phyloP scores from a whole-genome alignment of 2,329 filamentous ascomycete species.

The Meredithiella fracta region DNA sequence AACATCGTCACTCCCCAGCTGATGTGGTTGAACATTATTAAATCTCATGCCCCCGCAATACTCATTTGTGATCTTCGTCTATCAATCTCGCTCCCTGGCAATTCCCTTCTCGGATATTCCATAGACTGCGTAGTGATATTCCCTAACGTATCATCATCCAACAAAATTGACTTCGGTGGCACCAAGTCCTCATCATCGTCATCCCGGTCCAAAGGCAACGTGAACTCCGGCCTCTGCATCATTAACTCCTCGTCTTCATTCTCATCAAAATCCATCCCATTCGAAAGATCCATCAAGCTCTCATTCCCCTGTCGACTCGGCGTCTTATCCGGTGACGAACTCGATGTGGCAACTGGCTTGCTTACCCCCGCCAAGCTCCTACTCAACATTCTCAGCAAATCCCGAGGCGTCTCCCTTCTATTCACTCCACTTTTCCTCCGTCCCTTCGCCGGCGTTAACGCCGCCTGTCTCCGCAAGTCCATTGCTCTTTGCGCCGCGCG shows the following conservation, averaged over 20 bases:
- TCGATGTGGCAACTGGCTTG: constrained; percentile 32
- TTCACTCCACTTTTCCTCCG: constrained; percentile 40
- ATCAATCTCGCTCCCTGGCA: constrained; percentile 28
- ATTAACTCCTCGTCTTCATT: constrained; percentile 36
- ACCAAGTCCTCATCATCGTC: constrained; percentile 36
- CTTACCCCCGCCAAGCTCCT: constrained; percentile 35
- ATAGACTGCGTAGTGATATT: constrained; percentile 43
- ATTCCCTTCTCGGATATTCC: constrained; percentile 39
- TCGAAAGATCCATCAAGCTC: constrained; percentile 14
- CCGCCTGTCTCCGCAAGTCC: constrained; percentile 40
- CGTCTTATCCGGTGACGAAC: constrained; percentile 21
- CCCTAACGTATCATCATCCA: constrained; percentile 38
- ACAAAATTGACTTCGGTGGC: constrained; percentile 33
- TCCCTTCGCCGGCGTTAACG: constrained; percentile 43
- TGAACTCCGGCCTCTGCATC: constrained; percentile 36
- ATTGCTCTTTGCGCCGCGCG: constrained; percentile 42
- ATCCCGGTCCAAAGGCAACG: constrained; percentile 32
- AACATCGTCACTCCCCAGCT: constrained; percentile 26
- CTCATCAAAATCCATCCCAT: constrained; percentile 19
- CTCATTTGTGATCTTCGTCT: constrained; percentile 34
- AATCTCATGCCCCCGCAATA: constrained; percentile 36
- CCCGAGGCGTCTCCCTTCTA: constrained; percentile 39
- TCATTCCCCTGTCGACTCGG: constrained; percentile 18
- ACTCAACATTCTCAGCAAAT: constrained; percentile 37
- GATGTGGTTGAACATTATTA: constrained; percentile 30